These are phyloP conservation scores for Biancaea sappan DNA, from an alignment of 306 rosid species.

Conservation along the genomic window DNA sequence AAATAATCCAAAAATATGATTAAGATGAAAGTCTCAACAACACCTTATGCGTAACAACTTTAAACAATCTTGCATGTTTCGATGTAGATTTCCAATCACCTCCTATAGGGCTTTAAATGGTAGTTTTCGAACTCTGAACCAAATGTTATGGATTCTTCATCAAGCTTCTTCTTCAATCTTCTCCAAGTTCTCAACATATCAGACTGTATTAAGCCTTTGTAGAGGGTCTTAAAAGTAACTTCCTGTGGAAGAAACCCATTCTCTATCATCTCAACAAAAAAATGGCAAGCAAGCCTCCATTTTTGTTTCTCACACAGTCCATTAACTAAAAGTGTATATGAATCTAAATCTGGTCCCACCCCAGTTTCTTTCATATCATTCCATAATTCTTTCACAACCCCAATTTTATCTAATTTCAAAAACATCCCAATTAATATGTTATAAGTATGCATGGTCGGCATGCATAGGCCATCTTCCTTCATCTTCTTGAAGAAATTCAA, in stretches of 20 bases:
- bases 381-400: slow-evolving; percentile 67
- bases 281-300: slow-evolving; percentile 86
- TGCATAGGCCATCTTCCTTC: slow-evolving; percentile 63
- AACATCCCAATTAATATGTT: slow-evolving; percentile 69
- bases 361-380: slow-evolving; percentile 71
- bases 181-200: slow-evolving; percentile 95
- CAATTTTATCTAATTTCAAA: slow-evolving; percentile 52
- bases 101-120: slow-evolving; percentile 75
- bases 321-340: slow-evolving; percentile 70
- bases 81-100: slow-evolving; percentile 43
- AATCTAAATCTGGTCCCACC: slow-evolving; percentile 79
- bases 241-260: slow-evolving; percentile 89
- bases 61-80: background rate
- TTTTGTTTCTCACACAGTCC: slow-evolving; percentile 68
- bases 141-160: slow-evolving; percentile 80
- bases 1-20: background rate
- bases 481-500: slow-evolving; percentile 73
- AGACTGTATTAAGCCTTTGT: slow-evolving; percentile 78
- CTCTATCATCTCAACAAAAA: slow-evolving; percentile 91
- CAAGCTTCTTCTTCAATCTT: slow-evolving; percentile 88
- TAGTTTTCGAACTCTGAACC: slow-evolving; percentile 80
- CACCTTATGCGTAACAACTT: background rate
- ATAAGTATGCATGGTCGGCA: slow-evolving; percentile 64
- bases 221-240: slow-evolving; percentile 84
- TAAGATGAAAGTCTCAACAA: slow-evolving; percentile 11